These are phyloP conservation scores for Phytophthora nicotianae DNA, from an alignment of 352 stramenopile genomes.

Conservation along the genomic window DNA sequence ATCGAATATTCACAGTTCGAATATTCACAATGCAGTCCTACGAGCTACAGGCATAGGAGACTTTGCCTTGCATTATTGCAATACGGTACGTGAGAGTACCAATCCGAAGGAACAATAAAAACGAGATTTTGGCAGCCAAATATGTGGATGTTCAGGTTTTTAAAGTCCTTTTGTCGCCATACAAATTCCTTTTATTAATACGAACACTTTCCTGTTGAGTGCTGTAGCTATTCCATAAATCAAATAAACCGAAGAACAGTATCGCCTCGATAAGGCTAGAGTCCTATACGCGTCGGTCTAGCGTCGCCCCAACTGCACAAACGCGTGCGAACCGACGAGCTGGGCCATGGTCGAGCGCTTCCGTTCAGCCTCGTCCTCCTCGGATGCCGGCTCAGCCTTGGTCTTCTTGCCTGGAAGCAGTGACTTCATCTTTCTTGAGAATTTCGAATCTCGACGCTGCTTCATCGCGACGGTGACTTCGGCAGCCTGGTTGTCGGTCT, in stretches of 20 bases:
- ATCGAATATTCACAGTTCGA: no score
- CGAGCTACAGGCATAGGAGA: no score
- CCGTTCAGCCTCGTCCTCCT: constrained; percentile 18
- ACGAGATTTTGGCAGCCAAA: no score
- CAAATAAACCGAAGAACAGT: background rate
- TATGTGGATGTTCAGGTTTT: no score
- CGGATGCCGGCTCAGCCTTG: background rate
- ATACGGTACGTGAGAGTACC: no score
- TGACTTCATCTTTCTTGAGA: constrained; percentile 29
- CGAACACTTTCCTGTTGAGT: constrained; percentile 3
- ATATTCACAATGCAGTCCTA: no score
- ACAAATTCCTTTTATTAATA: background rate
- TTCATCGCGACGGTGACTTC: background rate
- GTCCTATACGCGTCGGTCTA: background rate
- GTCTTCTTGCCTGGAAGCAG: constrained; percentile 16
- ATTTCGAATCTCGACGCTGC: constrained; percentile 14
- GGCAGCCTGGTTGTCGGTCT: constrained; percentile 8
- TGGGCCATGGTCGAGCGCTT: constrained; percentile 23
- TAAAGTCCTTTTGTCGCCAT: no score
- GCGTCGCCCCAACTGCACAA: constrained; percentile 21
- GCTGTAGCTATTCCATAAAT: background rate
- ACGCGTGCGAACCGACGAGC: constrained; percentile 20
- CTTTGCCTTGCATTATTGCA: no score
- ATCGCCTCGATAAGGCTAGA: no score
- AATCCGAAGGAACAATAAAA: no score